These are phyloP conservation scores for Entelexis sorbosivorans DNA, from an alignment of 1,139 yeast species.

Conservation along the genomic window DNA sequence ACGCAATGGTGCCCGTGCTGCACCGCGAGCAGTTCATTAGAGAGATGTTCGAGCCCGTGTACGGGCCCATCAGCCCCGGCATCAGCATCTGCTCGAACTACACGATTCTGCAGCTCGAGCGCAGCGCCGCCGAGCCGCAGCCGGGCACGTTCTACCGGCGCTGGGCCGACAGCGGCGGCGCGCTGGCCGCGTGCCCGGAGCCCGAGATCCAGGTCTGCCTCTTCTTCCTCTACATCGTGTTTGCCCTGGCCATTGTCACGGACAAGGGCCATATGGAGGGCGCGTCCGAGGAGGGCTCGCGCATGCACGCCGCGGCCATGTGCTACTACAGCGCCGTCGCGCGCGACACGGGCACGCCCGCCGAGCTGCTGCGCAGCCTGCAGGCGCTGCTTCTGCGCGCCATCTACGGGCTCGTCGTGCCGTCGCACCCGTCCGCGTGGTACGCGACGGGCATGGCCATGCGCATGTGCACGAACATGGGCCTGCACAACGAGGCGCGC, in stretches of 20 bases:
- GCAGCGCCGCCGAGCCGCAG: slow-evolving; percentile 18
- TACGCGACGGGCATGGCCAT: slow-evolving; percentile 72
- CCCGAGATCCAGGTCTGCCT: slow-evolving; percentile 16
- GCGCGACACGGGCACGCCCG: slow-evolving; percentile 1
- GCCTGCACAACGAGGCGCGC: slow-evolving; percentile 51
- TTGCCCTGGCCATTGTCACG: slow-evolving; percentile 65
- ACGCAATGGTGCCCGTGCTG: slow-evolving; percentile 68
- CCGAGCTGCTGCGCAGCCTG: slow-evolving; percentile 56
- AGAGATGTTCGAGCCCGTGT: slow-evolving; percentile 61
- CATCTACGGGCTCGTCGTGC: slow-evolving; percentile 47
- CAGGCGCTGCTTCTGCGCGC: slow-evolving; percentile 63
- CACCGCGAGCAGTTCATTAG: slow-evolving; percentile 68
- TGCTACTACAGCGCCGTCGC: slow-evolving; percentile 42
- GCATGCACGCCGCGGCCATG: slow-evolving; percentile 60
- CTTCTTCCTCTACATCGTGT: slow-evolving; percentile 33
- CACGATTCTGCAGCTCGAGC: slow-evolving; percentile 28
- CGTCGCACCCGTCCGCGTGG: slow-evolving; percentile 79
- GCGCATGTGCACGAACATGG: slow-evolving; percentile 70
- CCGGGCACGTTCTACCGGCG: slow-evolving; percentile 20
- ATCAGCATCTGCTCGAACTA: slow-evolving; percentile 53
- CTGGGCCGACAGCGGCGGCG: slow-evolving; percentile 17
- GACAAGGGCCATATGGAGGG: not conserved
- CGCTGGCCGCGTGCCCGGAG: slow-evolving; percentile 12
- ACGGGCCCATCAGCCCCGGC: slow-evolving; percentile 51
- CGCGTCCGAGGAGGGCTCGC: slow-evolving; percentile 24